Evolutionary conservation across 192 early-diverging fungal species (phyloP).

Genomic region (Entomortierella chlamydospora): DNA sequence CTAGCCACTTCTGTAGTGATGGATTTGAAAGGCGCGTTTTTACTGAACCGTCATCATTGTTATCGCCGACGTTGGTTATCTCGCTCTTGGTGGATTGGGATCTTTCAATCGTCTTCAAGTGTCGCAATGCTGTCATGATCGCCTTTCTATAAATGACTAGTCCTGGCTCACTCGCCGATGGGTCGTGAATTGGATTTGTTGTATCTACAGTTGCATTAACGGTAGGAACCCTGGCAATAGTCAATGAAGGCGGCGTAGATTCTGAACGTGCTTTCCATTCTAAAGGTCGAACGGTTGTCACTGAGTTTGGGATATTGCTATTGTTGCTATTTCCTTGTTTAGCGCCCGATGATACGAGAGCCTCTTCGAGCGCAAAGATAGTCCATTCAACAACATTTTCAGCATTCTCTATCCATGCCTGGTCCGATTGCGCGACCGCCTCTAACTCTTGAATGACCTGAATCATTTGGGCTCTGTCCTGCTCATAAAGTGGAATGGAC

Average conservation of each 20-base stretch:
- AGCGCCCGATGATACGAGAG: constrained; percentile 7
- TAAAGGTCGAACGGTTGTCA: not conserved
- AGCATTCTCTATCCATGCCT: constrained; percentile 17
- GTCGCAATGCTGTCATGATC: constrained; percentile 16
- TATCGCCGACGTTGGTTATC: not conserved
- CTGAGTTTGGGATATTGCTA: not conserved
- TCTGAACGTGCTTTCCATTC: not conserved
- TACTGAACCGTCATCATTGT: not conserved
- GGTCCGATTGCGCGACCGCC: constrained; percentile 10
- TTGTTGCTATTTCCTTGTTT: not conserved
- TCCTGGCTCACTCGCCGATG: not conserved
- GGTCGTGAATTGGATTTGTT: too few relatives aligned
- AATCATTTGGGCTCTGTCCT: constrained; percentile 22
- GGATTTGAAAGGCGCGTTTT: not conserved
- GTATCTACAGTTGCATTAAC: not conserved
- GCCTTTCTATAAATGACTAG: constrained; percentile 11
- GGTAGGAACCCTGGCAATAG: too few relatives aligned
- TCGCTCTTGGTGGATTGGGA: not conserved
- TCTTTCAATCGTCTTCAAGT: constrained; percentile 22
- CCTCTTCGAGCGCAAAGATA: constrained; percentile 23
- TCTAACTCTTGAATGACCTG: constrained; percentile 32
- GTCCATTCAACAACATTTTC: constrained; percentile 21
- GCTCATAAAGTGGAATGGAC: constrained; percentile 38
- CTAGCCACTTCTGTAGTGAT: constrained; percentile 14
- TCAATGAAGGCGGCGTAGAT: not conserved